Percentiles rank a stretch among this genome's conserved stretches.
phyloP scores from a whole-genome alignment of 2,329 filamentous ascomycete species.

The Fusarium sp. region DNA sequence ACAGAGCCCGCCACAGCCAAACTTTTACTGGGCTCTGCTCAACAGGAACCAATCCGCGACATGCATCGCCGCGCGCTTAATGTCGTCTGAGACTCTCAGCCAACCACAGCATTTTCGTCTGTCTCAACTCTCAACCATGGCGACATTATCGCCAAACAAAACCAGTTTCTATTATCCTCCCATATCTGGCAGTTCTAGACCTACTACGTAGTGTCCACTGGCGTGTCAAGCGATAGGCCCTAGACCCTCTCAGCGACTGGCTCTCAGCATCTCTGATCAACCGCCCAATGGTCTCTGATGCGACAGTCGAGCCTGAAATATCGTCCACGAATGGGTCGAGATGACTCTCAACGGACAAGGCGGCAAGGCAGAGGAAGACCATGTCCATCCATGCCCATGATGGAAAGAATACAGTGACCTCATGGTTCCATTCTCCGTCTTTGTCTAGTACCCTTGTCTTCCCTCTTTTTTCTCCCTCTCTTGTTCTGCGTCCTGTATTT shows the following conservation, averaged over 20 bases:
- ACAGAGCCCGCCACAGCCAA: background rate
- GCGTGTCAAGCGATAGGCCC: slow-evolving; percentile 31
- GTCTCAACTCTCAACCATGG: slow-evolving; percentile 2
- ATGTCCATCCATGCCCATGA: background rate
- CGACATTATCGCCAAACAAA: slow-evolving; percentile 23
- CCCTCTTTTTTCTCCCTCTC: background rate
- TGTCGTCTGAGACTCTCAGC: slow-evolving; percentile 34
- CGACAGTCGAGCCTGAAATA: slow-evolving; percentile 16
- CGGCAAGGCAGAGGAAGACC: slow-evolving; percentile 1
- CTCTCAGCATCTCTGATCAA: slow-evolving; percentile 18
- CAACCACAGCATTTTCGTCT: slow-evolving; percentile 25
- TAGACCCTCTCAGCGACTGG: slow-evolving; percentile 28
- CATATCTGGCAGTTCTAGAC: background rate
- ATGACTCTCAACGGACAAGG: slow-evolving; percentile 16
- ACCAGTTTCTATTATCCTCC: background rate
- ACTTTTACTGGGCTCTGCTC: slow-evolving; percentile 8
- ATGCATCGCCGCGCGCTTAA: slow-evolving; percentile 35
- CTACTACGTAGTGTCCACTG: background rate
- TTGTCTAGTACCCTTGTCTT: slow-evolving; percentile 20
- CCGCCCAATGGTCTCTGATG: slow-evolving; percentile 20
- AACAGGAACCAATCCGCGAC: slow-evolving; percentile 30
- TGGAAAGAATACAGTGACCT: slow-evolving; percentile 24
- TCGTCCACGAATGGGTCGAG: slow-evolving; percentile 27
- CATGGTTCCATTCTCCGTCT: slow-evolving; percentile 10
- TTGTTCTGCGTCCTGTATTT: slow-evolving; percentile 7